These are phyloP conservation scores for Sarcodon sp. DNA, from an alignment of 768 basidiomycete species.

Conservation along the genomic window DNA sequence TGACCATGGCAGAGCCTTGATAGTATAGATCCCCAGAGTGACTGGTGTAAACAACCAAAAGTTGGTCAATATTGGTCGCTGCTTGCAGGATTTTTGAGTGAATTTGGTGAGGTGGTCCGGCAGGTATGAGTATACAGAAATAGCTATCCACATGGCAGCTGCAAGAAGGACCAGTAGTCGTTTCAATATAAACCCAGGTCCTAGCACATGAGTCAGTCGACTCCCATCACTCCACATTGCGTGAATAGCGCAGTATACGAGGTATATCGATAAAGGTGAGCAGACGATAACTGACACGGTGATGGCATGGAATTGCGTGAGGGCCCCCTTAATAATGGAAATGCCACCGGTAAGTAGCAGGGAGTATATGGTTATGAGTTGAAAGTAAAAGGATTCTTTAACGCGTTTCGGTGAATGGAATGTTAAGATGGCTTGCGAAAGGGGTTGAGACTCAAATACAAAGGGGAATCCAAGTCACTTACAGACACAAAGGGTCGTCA, in stretches of 20 bases:
- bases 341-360: background rate
- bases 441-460: background rate
- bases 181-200: background rate
- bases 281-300: background rate
- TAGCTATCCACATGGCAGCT: background rate
- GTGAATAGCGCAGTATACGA: background rate
- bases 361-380: slow-evolving; percentile 1
- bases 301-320: background rate
- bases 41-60: background rate
- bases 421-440: background rate
- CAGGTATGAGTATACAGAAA: background rate
- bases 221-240: background rate
- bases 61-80: background rate
- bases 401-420: slow-evolving; percentile 2
- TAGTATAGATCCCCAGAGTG: background rate
- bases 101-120: background rate
- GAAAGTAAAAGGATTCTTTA: background rate
- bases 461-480: too few relatives aligned
- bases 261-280: slow-evolving; percentile 1
- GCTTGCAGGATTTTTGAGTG: background rate
- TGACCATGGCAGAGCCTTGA: background rate
- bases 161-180: background rate
- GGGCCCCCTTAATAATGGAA: background rate
- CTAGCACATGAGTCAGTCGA: background rate
- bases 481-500: slow-evolving; percentile 1